Evolutionary conservation across 495 filamentous ascomycete genomes (phyloP), one percentile per base, ranked within the genome.

Genomic region (Tuber aestivum): DNA sequence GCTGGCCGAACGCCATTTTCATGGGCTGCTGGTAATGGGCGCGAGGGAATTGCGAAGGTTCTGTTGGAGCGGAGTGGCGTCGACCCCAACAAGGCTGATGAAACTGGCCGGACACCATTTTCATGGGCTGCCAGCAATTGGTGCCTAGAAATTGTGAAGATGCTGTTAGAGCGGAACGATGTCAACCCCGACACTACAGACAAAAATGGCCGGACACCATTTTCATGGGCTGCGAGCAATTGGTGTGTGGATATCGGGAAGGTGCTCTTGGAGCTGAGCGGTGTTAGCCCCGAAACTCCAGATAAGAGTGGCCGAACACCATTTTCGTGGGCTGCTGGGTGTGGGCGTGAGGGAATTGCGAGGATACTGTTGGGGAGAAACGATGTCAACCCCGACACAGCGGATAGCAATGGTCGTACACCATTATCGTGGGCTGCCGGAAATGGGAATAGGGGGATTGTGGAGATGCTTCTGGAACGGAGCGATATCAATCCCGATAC

Each of bases 41-140:
- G 82, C 40, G 72, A 79, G 42, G 70, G 45, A 21, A 78, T 83
- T 1, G 81, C 82, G 45, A 71, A 71, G 61, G 68, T 83, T 18
- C 72, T 86, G 8, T 71, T 84, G 35, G 73, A 72, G 18, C 74
- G 71, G 20, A 61, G 71, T n/a, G 79, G 72, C 41, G 70, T 79
- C 40, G 40, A 77, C 16, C 70, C 68, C 16, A 70, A 81, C 42
- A 69, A 45, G 56, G 79, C 68, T 65, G 78, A 85, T 27, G 69
- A 27, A 35, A 10, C 77, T 72, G 77, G 80, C 35, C 81, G 82
- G 42, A 85, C 82, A 9, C 83, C 86, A 48, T 79, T 87, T 65
- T 84, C 72, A 3, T 41, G 40, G 78, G 86, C 85, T 37, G 83
- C 84, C 40, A 77, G 72, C 70, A 76, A 75, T 37, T 85, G 85